These are phyloP conservation scores for Funneliformis mosseae DNA, from an alignment of 192 early-diverging fungal species.

Conservation along the genomic window DNA sequence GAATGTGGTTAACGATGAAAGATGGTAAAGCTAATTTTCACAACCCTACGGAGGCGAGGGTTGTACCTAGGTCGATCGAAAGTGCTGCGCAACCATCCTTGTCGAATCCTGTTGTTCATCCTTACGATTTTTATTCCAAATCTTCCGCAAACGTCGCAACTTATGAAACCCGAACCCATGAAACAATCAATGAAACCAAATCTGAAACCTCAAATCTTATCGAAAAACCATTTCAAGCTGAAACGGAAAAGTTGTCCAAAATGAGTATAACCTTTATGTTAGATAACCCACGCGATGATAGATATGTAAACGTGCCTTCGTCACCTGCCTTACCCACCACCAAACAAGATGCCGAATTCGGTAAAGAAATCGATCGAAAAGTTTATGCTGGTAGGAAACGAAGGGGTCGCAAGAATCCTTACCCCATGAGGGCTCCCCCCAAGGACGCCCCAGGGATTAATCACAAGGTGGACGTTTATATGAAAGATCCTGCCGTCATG, in stretches of 20 bases:
- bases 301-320: too few relatives aligned
- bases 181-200: background rate
- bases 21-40: background rate
- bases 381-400: background rate
- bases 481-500: background rate
- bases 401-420: background rate
- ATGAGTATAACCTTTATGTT: background rate
- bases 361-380: background rate
- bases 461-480: background rate
- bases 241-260: background rate
- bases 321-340: background rate
- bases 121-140: too few relatives aligned
- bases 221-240: background rate
- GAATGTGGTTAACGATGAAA: background rate
- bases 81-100: too few relatives aligned
- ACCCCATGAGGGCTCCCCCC: background rate
- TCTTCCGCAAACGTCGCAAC: too few relatives aligned
- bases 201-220: background rate
- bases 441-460: background rate
- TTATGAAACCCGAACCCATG: too few relatives aligned
- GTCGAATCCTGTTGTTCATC: too few relatives aligned
- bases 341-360: background rate
- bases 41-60: background rate
- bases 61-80: too few relatives aligned
- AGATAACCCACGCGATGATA: background rate